Conservation (phyloP, 345 rosid genomes). For the Eucalyptus pauciflora region DNA sequence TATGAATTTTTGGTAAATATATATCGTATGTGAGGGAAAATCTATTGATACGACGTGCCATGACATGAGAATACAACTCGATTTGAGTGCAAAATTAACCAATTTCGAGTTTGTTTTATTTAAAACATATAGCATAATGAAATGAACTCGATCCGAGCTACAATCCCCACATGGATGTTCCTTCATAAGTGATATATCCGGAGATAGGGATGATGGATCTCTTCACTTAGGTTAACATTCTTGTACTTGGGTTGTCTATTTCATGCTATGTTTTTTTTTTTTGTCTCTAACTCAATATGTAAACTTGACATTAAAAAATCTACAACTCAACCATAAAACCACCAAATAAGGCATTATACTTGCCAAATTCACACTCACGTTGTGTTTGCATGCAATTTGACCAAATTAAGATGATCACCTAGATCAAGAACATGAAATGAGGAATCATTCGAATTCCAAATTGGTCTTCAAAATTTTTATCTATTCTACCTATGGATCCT, state of each 20-base stretch:
- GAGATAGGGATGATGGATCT: no score
- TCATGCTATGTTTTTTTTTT: not conserved
- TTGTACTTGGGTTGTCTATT: not conserved
- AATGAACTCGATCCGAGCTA: not conserved
- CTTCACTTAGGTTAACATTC: not conserved
- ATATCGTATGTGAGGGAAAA: not conserved
- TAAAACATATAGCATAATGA: not conserved
- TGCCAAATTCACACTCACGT: not conserved
- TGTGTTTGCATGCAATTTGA: not conserved
- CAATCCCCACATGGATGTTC: not conserved
- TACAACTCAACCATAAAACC: not conserved
- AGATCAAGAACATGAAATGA: not conserved
- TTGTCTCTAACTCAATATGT: not conserved
- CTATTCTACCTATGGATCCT: not conserved
- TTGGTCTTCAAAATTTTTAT: not conserved
- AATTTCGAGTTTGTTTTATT: not conserved
- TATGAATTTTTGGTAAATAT: not conserved
- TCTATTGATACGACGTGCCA: not conserved
- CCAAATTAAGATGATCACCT: not conserved
- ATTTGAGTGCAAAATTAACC: not conserved
- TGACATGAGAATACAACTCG: not conserved
- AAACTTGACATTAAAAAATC: not conserved
- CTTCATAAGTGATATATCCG: not conserved
- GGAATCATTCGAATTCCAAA: not conserved
- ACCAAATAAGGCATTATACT: not conserved